These are phyloP conservation scores for Rutstroemia sp. DNA, from an alignment of 2,329 filamentous ascomycete species.

Conservation along the genomic window DNA sequence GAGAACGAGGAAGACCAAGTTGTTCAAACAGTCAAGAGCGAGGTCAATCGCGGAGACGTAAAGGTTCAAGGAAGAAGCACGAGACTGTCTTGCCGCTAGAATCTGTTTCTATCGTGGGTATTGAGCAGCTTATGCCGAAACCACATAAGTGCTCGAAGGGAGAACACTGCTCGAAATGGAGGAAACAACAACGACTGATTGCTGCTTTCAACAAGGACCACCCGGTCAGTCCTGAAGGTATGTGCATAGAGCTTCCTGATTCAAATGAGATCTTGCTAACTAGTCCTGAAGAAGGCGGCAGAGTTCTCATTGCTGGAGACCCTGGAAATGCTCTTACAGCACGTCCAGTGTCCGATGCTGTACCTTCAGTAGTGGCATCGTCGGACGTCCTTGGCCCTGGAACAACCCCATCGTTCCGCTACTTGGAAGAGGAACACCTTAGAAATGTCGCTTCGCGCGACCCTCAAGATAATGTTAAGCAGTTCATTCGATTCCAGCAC, in stretches of 20 bases:
- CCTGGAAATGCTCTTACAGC: slow-evolving; percentile 67
- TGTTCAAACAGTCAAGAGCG: slow-evolving; percentile 23
- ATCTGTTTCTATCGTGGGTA: slow-evolving; percentile 85
- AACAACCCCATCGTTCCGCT: slow-evolving; percentile 53
- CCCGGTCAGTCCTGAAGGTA: slow-evolving; percentile 46
- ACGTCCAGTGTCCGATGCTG: slow-evolving; percentile 66
- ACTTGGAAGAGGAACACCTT: slow-evolving; percentile 68
- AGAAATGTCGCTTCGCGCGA: slow-evolving; percentile 64
- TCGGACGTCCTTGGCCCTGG: slow-evolving; percentile 80
- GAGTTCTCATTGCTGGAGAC: slow-evolving; percentile 71
- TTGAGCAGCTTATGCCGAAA: slow-evolving; percentile 82
- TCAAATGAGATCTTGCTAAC: neutral
- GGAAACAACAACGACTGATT: slow-evolving; percentile 71
- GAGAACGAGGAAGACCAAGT: slow-evolving; percentile 14
- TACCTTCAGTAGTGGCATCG: slow-evolving; percentile 80
- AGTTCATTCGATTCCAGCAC: slow-evolving; percentile 84
- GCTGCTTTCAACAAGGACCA: slow-evolving; percentile 69
- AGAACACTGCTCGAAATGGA: slow-evolving; percentile 76
- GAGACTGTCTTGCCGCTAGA: slow-evolving; percentile 72
- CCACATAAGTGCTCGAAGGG: slow-evolving; percentile 80
- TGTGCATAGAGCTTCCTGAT: neutral
- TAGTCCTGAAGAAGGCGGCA: slow-evolving; percentile 43
- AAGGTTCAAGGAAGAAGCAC: slow-evolving; percentile 23
- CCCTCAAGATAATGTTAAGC: slow-evolving; percentile 86
- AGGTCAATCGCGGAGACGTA: slow-evolving; percentile 14